A percentile compares a stretch with the other conserved stretches of the same genome.
These are phyloP conservation scores for Blastobotrys terrestris DNA, from an alignment of 805 yeast species.

Conservation along the genomic window DNA sequence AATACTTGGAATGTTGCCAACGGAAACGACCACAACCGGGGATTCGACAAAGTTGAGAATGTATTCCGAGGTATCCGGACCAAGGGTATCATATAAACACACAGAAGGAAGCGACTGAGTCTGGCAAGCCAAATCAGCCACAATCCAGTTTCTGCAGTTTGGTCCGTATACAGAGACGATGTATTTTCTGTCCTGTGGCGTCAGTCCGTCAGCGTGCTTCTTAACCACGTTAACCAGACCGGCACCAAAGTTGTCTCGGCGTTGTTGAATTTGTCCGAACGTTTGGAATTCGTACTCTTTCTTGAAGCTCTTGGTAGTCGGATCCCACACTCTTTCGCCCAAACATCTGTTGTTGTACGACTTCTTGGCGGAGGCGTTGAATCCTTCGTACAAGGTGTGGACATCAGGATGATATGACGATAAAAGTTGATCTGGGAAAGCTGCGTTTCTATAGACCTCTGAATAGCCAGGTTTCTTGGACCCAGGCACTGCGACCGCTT, in stretches of 20 bases:
- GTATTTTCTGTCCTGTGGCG: conserved; percentile 12
- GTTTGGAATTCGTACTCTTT: conserved; percentile 40
- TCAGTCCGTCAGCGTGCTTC: conserved; percentile 23
- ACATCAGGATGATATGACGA: conserved; percentile 32
- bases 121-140: conserved; percentile 62
- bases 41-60: conserved; percentile 56
- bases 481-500: conserved; percentile 37
- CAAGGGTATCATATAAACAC: conserved; percentile 52
- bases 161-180: conserved; percentile 27
- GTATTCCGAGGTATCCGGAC: conserved; percentile 55
- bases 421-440: conserved; percentile 28
- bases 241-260: conserved; percentile 47
- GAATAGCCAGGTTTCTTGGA: conserved; percentile 42
- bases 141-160: conserved; percentile 48
- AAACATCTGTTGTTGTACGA: conserved; percentile 33
- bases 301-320: conserved; percentile 35
- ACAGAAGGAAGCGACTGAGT: conserved; percentile 51
- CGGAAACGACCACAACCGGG: conserved; percentile 54
- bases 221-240: conserved; percentile 44
- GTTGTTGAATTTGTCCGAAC: conserved; percentile 37
- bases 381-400: conserved; percentile 35
- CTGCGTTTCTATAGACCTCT: conserved; percentile 43
- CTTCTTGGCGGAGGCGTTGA: conserved; percentile 26
- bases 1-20: conserved; percentile 43
- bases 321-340: conserved; percentile 34